Percentiles rank a stretch among this genome's conserved stretches.
Conservation (phyloP, 2,329 filamentous ascomycete genomes). For the Sclerotinia nivalis region DNA sequence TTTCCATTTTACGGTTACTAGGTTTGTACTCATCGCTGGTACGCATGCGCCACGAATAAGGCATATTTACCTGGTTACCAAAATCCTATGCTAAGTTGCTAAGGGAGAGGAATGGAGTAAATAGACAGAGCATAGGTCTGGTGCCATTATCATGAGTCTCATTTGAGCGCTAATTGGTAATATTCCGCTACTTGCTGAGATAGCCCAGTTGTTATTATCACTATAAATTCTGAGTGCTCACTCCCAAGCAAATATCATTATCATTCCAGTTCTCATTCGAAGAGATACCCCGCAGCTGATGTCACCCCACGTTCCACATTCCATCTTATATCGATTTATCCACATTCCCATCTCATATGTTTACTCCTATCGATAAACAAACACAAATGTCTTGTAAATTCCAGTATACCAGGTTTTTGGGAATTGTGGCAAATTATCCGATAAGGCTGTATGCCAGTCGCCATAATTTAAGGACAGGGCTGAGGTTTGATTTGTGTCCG, state of each 20-base stretch:
- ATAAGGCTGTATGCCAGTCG: neutral
- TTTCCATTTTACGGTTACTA: neutral
- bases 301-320: neutral
- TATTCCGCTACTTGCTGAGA: neutral
- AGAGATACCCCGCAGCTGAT: neutral
- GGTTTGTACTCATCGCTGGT: neutral
- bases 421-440: neutral
- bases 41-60: neutral
- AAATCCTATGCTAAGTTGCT: neutral
- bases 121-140: neutral
- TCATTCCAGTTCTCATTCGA: neutral
- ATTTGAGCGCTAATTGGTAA: neutral
- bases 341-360: neutral
- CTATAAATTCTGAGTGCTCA: neutral
- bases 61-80: neutral
- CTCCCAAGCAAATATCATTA: too few relatives aligned
- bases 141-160: neutral
- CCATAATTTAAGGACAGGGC: neutral
- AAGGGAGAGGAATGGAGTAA: neutral
- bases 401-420: neutral
- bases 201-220: neutral
- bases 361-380: constrained; percentile 1
- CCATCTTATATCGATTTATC: neutral
- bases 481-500: neutral
- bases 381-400: neutral